Evolutionary conservation across 2,329 filamentous ascomycete species (phyloP), one percentile per base, ranked within the genome.

Genomic region (Shiraia sp.): DNA sequence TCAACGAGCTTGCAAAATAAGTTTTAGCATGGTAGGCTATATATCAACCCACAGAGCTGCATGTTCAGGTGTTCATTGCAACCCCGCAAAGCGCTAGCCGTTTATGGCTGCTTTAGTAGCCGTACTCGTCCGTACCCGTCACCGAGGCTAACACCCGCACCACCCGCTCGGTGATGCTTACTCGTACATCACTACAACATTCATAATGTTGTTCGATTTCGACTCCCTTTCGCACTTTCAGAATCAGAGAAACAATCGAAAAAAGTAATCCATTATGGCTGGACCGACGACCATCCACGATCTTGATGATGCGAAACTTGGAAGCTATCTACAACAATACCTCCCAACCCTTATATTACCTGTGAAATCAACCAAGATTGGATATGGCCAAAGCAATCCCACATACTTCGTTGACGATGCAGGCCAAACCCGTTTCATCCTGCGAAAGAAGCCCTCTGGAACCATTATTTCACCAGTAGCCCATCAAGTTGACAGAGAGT

Each of bases 381-480:
- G 91, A 63, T 97, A 93, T 68, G 93, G 92, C 38, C 92, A 97
- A 73, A 96, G 90, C 47, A 97, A 97, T 67, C 92, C 93, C 29
- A 97, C 92, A 1, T 97, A 97, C 73, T 88, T 90, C 59, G 78
- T 97, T 60, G 93, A 85, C 13, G 83, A 84, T 45, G 50, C 61
- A 2, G 76, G 82, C 61, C 80, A 83, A 35, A 68, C 74, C 50
- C 81, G 84, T 62, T 96, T 85, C 70, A 93, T 97, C 22, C 79
- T 97, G 73, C 88, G 92, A 66, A 97, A 97, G 80, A 96, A 96
- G 73, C 93, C 92, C 0, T 89, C 91, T 4, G 92, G 92, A 48
- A 85, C 86, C 71, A 86, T 97, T 29, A 80, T 97, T 36, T 95
- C 90, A 59, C 90, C 90, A 71, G 91, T 92, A 2, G 93, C 93